phyloP scores from a whole-genome alignment of 2,329 filamentous ascomycete genomes.

The Sclerotinia trifoliorum region DNA sequence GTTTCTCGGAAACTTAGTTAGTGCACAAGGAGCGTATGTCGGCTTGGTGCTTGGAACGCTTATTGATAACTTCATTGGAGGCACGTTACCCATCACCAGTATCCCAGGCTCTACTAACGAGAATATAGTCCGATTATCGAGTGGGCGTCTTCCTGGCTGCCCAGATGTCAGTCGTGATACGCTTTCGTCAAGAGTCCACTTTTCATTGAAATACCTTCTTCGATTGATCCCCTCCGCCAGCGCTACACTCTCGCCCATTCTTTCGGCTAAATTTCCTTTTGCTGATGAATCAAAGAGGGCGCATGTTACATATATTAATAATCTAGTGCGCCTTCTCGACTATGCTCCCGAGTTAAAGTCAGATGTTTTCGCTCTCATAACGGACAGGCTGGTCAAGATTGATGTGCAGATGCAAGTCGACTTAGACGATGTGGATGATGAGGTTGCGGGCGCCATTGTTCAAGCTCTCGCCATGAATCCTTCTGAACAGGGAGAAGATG shows the following conservation, averaged over 20 bases:
- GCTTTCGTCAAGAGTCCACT: constrained; percentile 71
- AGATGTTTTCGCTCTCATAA: constrained; percentile 79
- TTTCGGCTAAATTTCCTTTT: constrained; percentile 71
- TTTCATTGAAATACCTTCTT: constrained; percentile 71
- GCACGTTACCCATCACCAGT: constrained; percentile 39
- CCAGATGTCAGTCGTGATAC: constrained; percentile 61
- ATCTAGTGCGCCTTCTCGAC: constrained; percentile 72
- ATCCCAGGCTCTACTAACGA: constrained; percentile 43
- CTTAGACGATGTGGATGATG: constrained; percentile 88
- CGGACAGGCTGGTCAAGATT: constrained; percentile 85
- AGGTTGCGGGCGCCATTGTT: constrained; percentile 72
- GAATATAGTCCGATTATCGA: constrained; percentile 41
- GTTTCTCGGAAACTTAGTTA: constrained; percentile 71
- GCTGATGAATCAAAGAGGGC: constrained; percentile 71
- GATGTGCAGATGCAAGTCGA: constrained; percentile 95
- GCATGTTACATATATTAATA: constrained; percentile 87
- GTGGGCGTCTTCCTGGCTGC: constrained; percentile 44
- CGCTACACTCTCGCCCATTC: constrained; percentile 63
- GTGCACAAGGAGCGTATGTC: constrained; percentile 78
- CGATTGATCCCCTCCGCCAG: constrained; percentile 78
- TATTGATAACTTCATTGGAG: constrained; percentile 69
- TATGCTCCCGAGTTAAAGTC: constrained; percentile 77
- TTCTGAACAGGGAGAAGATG: constrained; percentile 53
- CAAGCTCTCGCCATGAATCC: constrained; percentile 47
- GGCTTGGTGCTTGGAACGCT: constrained; percentile 74